Percentiles rank a stretch among this genome's conserved stretches.
These are phyloP conservation scores for Polygonum aviculare DNA, from an alignment of 148 eudicot species.

Conservation along the genomic window DNA sequence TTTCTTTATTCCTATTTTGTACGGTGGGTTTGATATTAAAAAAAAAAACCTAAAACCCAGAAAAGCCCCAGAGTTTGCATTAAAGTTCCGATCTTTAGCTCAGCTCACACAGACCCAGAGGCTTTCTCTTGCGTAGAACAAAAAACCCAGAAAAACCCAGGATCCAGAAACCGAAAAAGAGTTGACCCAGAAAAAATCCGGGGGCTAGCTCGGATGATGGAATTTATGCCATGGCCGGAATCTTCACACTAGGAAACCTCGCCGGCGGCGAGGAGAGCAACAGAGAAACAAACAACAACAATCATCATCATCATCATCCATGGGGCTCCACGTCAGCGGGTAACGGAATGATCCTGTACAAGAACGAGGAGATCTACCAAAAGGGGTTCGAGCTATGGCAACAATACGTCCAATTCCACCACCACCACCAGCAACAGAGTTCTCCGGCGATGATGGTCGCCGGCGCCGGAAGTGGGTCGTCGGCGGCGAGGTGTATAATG, in stretches of 20 bases:
- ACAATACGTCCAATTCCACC: conserved; percentile 54
- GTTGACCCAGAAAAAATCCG: neutral
- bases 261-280: neutral
- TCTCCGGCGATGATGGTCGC: neutral
- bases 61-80: neutral
- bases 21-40: neutral
- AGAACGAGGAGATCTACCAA: conserved; percentile 51
- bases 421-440: conserved; percentile 25
- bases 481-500: conserved; percentile 13
- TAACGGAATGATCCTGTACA: conserved; percentile 17
- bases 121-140: neutral
- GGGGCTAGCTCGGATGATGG: conserved; percentile 14
- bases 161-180: neutral
- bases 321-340: neutral
- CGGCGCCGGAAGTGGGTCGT: conserved; percentile 12
- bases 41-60: neutral
- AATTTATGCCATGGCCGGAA: conserved; percentile 41
- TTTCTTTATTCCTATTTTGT: neutral
- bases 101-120: neutral
- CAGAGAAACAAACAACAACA: conserved; percentile 8
- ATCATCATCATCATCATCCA: no score
- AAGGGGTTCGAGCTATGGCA: conserved; percentile 88
- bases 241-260: conserved; percentile 46
- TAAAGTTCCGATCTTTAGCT: neutral
- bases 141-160: conserved; percentile 5